These are phyloP conservation scores for Aspergillus melleus DNA, from an alignment of 2,329 filamentous ascomycete species.

Conservation along the genomic window DNA sequence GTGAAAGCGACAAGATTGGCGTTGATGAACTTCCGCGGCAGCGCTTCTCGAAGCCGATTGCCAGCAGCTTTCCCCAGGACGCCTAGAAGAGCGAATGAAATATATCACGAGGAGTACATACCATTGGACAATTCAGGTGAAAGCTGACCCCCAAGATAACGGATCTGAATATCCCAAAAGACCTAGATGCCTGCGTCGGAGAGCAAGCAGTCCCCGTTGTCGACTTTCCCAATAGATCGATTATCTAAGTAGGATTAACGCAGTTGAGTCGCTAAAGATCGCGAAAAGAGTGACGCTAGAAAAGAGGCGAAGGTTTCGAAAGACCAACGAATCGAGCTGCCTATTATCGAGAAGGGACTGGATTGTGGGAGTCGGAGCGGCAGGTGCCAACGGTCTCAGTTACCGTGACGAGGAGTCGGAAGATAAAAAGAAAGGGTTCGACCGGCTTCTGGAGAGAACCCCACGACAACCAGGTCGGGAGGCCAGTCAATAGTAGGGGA, in stretches of 20 bases:
- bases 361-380: background rate
- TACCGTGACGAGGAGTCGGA: background rate
- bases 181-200: background rate
- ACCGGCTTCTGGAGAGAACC: conserved; percentile 5
- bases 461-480: conserved; percentile 9
- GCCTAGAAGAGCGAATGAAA: background rate
- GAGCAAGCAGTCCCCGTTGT: background rate
- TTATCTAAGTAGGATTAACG: background rate
- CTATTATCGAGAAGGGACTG: background rate
- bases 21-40: background rate
- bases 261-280: background rate
- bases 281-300: background rate
- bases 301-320: background rate
- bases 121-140: conserved; percentile 16
- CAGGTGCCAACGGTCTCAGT: background rate
- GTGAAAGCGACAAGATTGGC: background rate
- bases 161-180: background rate
- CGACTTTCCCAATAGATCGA: background rate
- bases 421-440: background rate
- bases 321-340: background rate
- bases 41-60: background rate
- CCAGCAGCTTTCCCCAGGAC: background rate
- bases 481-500: background rate
- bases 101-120: conserved; percentile 8
- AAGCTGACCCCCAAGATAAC: background rate